Evolutionary conservation across 2,329 filamentous ascomycete species (phyloP).

Genomic region (Pseudocercospora macadamiae): DNA sequence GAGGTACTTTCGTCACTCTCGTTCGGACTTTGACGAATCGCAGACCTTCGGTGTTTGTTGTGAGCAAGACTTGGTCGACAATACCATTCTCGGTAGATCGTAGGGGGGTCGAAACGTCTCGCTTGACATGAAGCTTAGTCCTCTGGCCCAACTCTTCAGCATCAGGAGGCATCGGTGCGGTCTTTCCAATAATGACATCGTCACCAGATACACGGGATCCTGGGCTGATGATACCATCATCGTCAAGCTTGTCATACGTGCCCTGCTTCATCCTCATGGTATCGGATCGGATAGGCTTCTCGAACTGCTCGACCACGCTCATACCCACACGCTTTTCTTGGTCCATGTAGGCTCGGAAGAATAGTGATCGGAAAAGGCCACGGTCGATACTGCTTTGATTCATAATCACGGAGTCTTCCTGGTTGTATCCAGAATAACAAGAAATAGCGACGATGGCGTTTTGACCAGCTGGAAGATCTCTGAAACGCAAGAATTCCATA

Average conservation of each 20-base stretch:
- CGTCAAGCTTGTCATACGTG: conserved; percentile 78
- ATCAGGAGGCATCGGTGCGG: conserved; percentile 89
- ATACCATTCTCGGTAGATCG: conserved; percentile 97
- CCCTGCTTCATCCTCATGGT: conserved; percentile 86
- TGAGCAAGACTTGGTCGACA: conserved; percentile 88
- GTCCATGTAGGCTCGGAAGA: conserved; percentile 97
- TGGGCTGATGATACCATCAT: conserved; percentile 91
- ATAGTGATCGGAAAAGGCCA: conserved; percentile 93
- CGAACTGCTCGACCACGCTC: conserved; percentile 89
- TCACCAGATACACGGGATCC: conserved; percentile 95
- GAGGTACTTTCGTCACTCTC: conserved; percentile 94
- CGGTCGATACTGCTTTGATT: conserved; percentile 99
- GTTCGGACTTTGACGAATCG: conserved; percentile 98
- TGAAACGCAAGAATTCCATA: conserved; percentile 99
- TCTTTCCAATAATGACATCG: conserved; percentile 99
- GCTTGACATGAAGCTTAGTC: conserved; percentile 85
- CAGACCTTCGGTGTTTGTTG: conserved; percentile 90
- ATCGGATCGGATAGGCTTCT: conserved; percentile 87
- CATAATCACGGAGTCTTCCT: conserved; percentile 99
- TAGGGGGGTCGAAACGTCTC: conserved; percentile 92
- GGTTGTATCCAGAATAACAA: conserved; percentile 98
- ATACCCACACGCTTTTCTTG: conserved; percentile 96
- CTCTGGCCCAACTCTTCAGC: conserved; percentile 91
- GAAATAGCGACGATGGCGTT: conserved; percentile 98
- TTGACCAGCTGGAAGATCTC: conserved; percentile 93